phyloP scores from a whole-genome alignment of 768 basidiomycete genomes.

The Baorangia bicolor region DNA sequence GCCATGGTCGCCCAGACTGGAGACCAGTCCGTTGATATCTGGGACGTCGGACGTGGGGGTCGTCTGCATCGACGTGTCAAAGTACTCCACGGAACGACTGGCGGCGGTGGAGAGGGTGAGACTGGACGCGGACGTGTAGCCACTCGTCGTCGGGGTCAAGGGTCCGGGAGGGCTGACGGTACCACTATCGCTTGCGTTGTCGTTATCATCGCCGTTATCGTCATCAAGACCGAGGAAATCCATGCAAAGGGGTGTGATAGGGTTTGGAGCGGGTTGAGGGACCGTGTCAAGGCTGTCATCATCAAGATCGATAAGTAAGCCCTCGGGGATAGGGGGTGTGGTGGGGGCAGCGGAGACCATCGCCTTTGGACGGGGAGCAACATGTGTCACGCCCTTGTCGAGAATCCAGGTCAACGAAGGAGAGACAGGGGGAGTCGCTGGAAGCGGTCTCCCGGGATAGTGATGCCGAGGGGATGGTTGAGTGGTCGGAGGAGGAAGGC shows the following conservation, averaged over 20 bases:
- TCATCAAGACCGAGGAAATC: slow-evolving; percentile 27
- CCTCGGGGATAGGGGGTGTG: slow-evolving; percentile 45
- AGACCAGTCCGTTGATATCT: slow-evolving; percentile 63
- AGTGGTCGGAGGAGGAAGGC: slow-evolving; percentile 18
- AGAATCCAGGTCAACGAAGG: slow-evolving; percentile 36
- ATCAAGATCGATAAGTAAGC: slow-evolving; percentile 56
- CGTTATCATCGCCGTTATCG: slow-evolving; percentile 21
- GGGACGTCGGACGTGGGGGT: slow-evolving; percentile 41
- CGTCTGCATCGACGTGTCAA: slow-evolving; percentile 29
- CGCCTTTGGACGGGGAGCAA: slow-evolving; percentile 16
- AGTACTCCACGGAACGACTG: slow-evolving; percentile 27
- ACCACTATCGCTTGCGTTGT: slow-evolving; percentile 29
- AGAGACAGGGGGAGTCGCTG: slow-evolving; percentile 32
- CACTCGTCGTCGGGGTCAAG: slow-evolving; percentile 32
- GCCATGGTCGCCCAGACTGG: slow-evolving; percentile 48
- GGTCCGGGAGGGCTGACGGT: slow-evolving; percentile 34
- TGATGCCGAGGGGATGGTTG: slow-evolving; percentile 32
- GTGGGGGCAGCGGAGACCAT: slow-evolving; percentile 18
- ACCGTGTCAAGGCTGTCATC: slow-evolving; percentile 36
- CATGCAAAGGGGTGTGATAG: slow-evolving; percentile 18
- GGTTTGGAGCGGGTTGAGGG: slow-evolving; percentile 5
- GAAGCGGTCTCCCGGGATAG: slow-evolving; percentile 34
- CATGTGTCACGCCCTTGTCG: slow-evolving; percentile 24
- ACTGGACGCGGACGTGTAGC: slow-evolving; percentile 27
- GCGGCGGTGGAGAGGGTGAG: slow-evolving; percentile 26